Conservation (phyloP, 345 rosid species). For the Aquilaria malaccensis region DNA sequence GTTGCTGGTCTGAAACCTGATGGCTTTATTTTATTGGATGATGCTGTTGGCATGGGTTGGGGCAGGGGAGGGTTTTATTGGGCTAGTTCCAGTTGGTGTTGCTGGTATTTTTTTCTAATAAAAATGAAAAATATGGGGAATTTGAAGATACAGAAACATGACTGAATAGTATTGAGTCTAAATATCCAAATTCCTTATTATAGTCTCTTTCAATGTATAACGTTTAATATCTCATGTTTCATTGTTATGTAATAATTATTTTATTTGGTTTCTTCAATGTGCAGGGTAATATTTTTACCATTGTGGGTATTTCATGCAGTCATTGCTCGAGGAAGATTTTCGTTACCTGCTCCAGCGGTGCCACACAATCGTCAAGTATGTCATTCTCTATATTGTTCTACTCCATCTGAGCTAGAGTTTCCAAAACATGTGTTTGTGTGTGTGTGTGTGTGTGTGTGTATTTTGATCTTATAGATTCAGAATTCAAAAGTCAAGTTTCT, state of each 20-base stretch:
- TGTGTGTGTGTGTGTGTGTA: constrained; percentile 1
- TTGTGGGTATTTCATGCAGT: constrained; percentile 93
- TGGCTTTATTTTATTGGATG: too few species aligned
- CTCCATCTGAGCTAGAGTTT: constrained; percentile 2
- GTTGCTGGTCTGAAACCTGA: too few species aligned
- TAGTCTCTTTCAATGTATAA: too few species aligned
- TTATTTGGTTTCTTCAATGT: constrained; percentile 14
- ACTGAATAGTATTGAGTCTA: too few species aligned
- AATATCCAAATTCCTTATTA: too few species aligned
- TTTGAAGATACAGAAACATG: too few species aligned
- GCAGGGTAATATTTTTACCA: constrained; percentile 78
- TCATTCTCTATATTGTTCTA: constrained; percentile 8
- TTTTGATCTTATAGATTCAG: background rate
- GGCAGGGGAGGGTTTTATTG: too few species aligned
- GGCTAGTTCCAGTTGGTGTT: too few species aligned
- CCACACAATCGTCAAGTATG: constrained; percentile 90
- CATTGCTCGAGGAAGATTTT: constrained; percentile 92
- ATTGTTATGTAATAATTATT: background rate
- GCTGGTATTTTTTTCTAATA: too few species aligned
- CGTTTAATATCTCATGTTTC: background rate
- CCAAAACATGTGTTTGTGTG: background rate
- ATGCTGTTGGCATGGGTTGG: too few species aligned
- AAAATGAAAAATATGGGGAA: too few species aligned
- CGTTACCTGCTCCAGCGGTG: constrained; percentile 91
- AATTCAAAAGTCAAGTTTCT: constrained; percentile 13